phyloP scores from a whole-genome alignment of 495 filamentous ascomycete genomes.

The Hypomontagnella monticulosa region DNA sequence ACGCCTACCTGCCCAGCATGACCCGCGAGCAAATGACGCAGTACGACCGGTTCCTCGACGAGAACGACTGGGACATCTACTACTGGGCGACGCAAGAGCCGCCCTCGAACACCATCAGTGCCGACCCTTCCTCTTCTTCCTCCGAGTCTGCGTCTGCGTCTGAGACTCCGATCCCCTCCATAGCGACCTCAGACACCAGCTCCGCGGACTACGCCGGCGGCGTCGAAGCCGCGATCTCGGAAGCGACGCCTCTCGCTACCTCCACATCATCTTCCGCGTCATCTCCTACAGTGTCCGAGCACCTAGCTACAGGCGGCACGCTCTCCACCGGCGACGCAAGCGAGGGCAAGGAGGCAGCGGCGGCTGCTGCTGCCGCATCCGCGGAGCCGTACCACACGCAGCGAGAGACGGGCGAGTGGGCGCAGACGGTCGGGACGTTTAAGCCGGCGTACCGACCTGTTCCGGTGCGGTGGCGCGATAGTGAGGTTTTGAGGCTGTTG shows the following conservation, averaged over 20 bases:
- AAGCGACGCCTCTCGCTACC: constrained; percentile 18
- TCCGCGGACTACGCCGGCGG: constrained; percentile 46
- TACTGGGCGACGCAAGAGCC: constrained; percentile 99
- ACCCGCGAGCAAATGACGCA: constrained; percentile 74
- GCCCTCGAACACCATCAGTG: constrained; percentile 55
- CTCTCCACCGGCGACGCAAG: constrained; percentile 28
- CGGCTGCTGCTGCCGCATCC: constrained; percentile 30
- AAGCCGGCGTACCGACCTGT: constrained; percentile 94
- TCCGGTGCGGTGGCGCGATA: constrained; percentile 82
- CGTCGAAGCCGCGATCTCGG: constrained; percentile 48
- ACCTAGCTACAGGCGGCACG: constrained; percentile 34
- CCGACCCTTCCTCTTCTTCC: constrained; percentile 42
- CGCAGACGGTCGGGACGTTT: constrained; percentile 93
- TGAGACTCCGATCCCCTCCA: constrained; percentile 54
- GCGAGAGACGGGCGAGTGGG: constrained; percentile 79
- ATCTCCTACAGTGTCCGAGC: too few relatives aligned
- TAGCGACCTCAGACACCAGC: constrained; percentile 47
- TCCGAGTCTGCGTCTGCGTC: constrained; percentile 29
- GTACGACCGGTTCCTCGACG: constrained; percentile 95
- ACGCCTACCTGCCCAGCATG: constrained; percentile 79
- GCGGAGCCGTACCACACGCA: constrained; percentile 37
- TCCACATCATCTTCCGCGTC: neutral
- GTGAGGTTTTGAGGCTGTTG: constrained; percentile 78
- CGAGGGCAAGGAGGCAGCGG: constrained; percentile 39
- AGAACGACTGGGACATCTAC: constrained; percentile 99